These are phyloP conservation scores for Podosphaera fusca DNA, from an alignment of 2,329 filamentous ascomycete genomes.

Conservation along the genomic window DNA sequence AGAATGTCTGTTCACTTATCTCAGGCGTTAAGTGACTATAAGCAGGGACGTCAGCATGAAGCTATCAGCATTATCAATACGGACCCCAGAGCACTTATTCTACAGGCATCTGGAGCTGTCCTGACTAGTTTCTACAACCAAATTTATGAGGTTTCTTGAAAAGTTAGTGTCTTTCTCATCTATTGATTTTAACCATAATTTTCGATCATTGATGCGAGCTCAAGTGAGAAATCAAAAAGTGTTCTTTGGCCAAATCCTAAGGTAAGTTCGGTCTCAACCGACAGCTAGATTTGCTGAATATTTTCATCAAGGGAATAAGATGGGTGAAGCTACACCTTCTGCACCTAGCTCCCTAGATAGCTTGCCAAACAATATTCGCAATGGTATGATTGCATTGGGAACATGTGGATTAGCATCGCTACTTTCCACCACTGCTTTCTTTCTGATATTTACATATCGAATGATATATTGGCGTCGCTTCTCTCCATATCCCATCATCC, in stretches of 20 bases:
- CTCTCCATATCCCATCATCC: conserved; percentile 13
- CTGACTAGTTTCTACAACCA: not conserved
- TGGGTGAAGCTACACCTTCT: not conserved
- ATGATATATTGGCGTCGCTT: conserved; percentile 20
- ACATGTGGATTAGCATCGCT: conserved; percentile 24
- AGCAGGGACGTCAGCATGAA: not conserved
- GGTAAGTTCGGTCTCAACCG: not conserved
- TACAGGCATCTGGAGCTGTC: not conserved
- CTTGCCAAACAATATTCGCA: conserved; percentile 67
- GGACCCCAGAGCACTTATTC: not conserved
- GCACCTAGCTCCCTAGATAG: conserved; percentile 49
- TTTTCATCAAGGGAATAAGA: not conserved
- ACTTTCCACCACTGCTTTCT: conserved; percentile 20
- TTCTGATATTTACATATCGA: conserved; percentile 23
- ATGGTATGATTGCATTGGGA: conserved; percentile 54
- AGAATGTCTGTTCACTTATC: not conserved
- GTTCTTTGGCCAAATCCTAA: not conserved
- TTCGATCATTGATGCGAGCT: not conserved
- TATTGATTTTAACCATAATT: not conserved
- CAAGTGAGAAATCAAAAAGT: not conserved
- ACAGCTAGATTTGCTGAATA: not conserved
- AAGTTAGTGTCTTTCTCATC: not conserved
- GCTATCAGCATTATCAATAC: not conserved
- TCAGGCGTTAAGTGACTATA: not conserved
- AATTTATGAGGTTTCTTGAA: not conserved